Base-by-base conservation (phyloP, 805 yeast species). In the Limtongia smithiae region DNA sequence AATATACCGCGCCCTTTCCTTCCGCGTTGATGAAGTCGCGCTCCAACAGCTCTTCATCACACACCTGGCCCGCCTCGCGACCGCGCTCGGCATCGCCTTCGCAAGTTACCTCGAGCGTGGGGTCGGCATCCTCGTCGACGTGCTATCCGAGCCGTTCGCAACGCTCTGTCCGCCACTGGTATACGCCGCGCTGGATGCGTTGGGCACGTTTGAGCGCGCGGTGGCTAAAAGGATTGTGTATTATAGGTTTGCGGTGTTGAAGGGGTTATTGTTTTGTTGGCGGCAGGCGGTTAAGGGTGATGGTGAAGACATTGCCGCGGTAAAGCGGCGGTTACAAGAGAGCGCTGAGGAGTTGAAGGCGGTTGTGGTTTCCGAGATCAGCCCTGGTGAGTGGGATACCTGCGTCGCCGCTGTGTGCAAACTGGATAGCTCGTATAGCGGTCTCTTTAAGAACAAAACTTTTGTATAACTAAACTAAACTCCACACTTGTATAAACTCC, bases 201-300 rank as follows among this genome's bases (percentile, higher is more conserved):
- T 45, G 9, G 41, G 41, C 14, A 21, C 31, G 6, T 30, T 53
- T 3, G 45, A 51, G 11, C 30, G 22, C 8, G 15, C 14, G 8
- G 37, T 48, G 4, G 35, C 41, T 8, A 41, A 48, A 21, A 21
- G 51, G 14, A 37, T 53, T 7, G 8, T 41, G 12, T 12, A 7
- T 18, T 53, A 53, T 25, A 27, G 43, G 18, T 53, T 37, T 41
- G 30, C 27, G 24, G 37, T 53, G 17, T 21, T 53, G 35, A 49
- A 46, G 31, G 55, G 54, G 11, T n/a, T 50, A n/a, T n/a, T 50
- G 17, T 15, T 41, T 24, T 45, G 53, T 35, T 53, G 57, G 57
- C 25, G 43, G 25, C 31, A 33, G 36, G 33, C 48, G 15, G 46
- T 25, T 17, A 17, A 34, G 5, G 54, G 42, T 15, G 31, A 21